Base-by-base conservation (phyloP, 208 protist species). In the Herpetomonas tarakana region DNA sequence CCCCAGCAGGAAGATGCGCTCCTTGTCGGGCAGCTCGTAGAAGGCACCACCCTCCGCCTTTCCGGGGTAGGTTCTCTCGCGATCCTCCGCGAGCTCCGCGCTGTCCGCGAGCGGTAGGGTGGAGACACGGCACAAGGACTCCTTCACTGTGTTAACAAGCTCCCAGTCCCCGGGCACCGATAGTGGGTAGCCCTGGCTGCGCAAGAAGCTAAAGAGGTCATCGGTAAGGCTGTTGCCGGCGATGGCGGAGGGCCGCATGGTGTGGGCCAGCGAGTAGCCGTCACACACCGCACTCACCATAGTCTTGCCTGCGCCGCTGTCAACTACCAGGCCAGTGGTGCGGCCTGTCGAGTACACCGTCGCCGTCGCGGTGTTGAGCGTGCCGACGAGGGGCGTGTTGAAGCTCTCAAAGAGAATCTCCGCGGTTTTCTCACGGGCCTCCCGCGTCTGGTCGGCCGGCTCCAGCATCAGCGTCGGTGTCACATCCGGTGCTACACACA, bases 281-380 rank as follows among this genome's bases (percentile, higher is more conserved):
- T 99, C 97, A 63, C 88, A 98, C 7, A 99, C 97, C 18, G 98
- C 98, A 2, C 98, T 94, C 51, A 99, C 88, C 60, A 99, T 97
- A 12, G 98, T 99, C 30, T 99, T 93, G 47, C 98, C 98, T 54
- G 99, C 98, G 46, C 99, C 99, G 59, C 91, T 97, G 74, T 99
- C 98, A 28, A 99, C 71, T 4, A 99, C 98, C 12, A 99, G 80
- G 59, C 99, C 99, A 18, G 97, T 99, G 0, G 93, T 86, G 12
- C 97, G 84, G 46, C 99, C 98, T n/a, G 97, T 91, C 4, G 98
- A 87, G 80, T 98, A 99, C 16, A 99, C 81, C 6, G 95, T 96
- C 12, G 99, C 67, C 1, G 98, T 82, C n/a, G 86, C 70, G 51
- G 92, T 86, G 68, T 96, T 97, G 41, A 93, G 78, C 27, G 99